Percentiles rank a stretch among this genome's conserved stretches.
Evolutionary conservation across 371 early-diverging fungal genomes (phyloP).

Genomic region (Mucor indicus): DNA sequence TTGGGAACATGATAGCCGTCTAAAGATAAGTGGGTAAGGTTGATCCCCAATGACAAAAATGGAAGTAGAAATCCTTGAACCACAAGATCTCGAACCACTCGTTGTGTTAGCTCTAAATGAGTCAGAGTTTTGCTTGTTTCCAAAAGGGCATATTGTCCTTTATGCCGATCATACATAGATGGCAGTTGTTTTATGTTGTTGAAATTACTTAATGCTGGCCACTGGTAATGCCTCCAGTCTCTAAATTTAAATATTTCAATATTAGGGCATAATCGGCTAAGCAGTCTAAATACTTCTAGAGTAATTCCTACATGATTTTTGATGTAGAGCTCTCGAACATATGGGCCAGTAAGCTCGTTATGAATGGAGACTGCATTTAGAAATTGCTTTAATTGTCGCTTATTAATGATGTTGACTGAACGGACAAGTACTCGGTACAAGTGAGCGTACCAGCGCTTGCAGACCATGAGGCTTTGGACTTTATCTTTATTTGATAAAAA

Average conservation of each 20-base stretch:
- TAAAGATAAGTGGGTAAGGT: constrained; percentile 7
- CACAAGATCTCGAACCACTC: neutral
- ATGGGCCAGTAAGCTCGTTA: neutral
- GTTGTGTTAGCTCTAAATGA: constrained; percentile 2
- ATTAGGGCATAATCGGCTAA: neutral
- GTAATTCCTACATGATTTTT: constrained; percentile 2
- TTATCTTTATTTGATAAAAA: neutral
- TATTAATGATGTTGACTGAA: neutral
- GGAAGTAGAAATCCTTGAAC: neutral
- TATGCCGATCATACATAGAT: neutral
- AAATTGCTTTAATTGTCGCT: constrained; percentile 6
- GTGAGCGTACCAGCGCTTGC: neutral
- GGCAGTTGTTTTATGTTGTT: constrained; percentile 4
- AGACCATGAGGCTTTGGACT: neutral
- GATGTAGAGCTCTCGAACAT: constrained; percentile 4
- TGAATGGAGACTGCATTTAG: neutral
- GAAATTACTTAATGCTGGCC: neutral
- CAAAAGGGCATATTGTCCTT: neutral
- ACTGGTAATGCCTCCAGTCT: constrained; percentile 7
- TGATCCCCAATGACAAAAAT: neutral
- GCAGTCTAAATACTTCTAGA: neutral
- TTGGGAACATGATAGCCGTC: constrained; percentile 9
- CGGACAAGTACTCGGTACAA: constrained; percentile 6
- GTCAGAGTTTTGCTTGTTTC: neutral
- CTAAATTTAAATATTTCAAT: constrained; percentile 3